Conservation (phyloP, 768 basidiomycete genomes). For the Lentinus tigrinus region DNA sequence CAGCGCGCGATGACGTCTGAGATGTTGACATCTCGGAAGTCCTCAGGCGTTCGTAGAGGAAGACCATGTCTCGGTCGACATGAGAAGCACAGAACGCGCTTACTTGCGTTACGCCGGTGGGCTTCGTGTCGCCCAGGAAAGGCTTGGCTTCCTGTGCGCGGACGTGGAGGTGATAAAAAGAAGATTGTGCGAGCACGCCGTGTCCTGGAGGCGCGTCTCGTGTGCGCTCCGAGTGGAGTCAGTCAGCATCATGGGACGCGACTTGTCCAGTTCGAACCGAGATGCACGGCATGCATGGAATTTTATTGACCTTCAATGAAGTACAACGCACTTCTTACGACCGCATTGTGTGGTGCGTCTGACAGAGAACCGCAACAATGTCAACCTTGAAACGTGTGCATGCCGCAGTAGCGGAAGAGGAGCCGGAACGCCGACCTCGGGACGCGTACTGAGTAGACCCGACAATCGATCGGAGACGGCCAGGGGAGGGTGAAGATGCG, state of each 20-base stretch:
- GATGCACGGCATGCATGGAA: background rate
- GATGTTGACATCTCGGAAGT: background rate
- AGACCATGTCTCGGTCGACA: constrained; percentile 1
- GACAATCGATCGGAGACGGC: no score
- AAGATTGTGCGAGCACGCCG: background rate
- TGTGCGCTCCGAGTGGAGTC: background rate
- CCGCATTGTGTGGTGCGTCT: no score
- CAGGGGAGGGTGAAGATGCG: no score
- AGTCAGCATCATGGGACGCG: constrained; percentile 9
- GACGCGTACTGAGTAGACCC: no score
- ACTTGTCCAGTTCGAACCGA: constrained; percentile 6
- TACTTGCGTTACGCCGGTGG: background rate
- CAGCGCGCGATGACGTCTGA: constrained; percentile 6
- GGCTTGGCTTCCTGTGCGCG: constrained; percentile 1
- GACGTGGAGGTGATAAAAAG: background rate
- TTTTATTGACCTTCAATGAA: no score
- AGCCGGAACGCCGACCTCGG: no score
- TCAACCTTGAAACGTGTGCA: no score
- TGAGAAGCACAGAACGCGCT: constrained; percentile 4
- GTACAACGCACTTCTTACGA: no score
- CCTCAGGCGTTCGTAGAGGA: background rate
- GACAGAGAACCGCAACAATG: no score
- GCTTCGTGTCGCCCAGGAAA: background rate
- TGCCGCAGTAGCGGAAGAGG: no score
- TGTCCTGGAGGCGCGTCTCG: constrained; percentile 6